Base-by-base conservation (phyloP, 106 monocot species). In the Allium fistulosum region DNA sequence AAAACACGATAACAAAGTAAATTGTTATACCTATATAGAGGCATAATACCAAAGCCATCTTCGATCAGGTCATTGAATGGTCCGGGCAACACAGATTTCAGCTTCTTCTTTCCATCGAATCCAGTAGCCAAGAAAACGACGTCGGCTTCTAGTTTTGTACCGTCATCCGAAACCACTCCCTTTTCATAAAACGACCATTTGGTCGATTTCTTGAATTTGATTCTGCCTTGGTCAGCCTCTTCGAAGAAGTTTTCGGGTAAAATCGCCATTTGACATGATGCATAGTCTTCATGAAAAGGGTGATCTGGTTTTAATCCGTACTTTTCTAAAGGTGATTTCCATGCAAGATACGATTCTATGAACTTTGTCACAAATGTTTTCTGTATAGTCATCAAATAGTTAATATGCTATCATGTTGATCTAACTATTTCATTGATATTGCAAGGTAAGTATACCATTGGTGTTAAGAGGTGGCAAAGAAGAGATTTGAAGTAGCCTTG, bases 221-320 rank as follows among this genome's bases (percentile, higher is more conserved):
- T 95, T 64, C 56, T 62, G 4, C 90, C 94, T 14, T 79, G n/a
- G 18, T 91, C 94, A 9, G 85, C 94, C 71, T 85, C 77, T 0
- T 18, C 9, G 74, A 91, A 91, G 83, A 95, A 95, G 55, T 81
- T 80, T 17, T 86, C 94, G 11, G 90, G 90, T 52, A 90, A 53
- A 3, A 95, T 83, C 15, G 87, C 88, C 88, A 95, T 91, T 68
- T 91, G 91, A 49, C 94, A 95, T 1, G 91, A 91, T 0, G 91
- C 88, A 49, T 88, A 91, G 73, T 91, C 94, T 63, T 91, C 91
- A 10, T 75, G 77, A 57, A 95, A 95, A 0, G 88, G 83, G 67
- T 95, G 94, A 4, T 88, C 81, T 0, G 94, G 91, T 50, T 53
- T 71, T 51, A 95, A 51, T 11, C 91, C 94, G 15, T 95, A 84